Percentiles rank a stretch among this genome's conserved stretches.
These are phyloP conservation scores for Abrus pulchellus DNA, from an alignment of 306 rosid species.

Conservation along the genomic window DNA sequence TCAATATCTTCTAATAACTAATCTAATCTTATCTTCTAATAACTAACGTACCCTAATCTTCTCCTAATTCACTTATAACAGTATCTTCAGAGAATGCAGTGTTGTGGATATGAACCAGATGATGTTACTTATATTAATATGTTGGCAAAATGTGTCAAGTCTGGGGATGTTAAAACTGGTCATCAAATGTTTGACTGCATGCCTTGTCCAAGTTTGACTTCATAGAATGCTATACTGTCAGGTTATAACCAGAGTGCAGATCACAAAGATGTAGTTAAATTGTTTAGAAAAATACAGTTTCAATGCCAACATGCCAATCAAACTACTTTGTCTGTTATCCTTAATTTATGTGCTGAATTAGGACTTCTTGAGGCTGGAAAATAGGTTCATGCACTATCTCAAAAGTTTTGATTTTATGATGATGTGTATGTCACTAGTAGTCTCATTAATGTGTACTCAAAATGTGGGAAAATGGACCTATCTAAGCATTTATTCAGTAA, in stretches of 20 bases:
- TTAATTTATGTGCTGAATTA: conserved; percentile 71
- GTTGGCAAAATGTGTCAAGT: conserved; percentile 72
- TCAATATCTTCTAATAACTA: too few relatives aligned
- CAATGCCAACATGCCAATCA: conserved; percentile 56
- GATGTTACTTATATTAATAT: conserved; percentile 50
- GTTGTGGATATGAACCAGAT: conserved; percentile 60
- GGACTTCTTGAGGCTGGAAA: conserved; percentile 69
- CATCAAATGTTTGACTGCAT: conserved; percentile 75
- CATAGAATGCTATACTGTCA: conserved; percentile 56
- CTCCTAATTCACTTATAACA: neutral
- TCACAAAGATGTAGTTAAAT: too few relatives aligned
- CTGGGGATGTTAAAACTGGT: conserved; percentile 65
- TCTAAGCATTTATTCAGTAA: conserved; percentile 61
- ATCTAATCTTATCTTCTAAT: too few relatives aligned
- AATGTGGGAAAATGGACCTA: conserved; percentile 70
- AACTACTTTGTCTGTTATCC: conserved; percentile 71
- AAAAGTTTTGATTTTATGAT: conserved; percentile 51
- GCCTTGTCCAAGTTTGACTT: conserved; percentile 64
- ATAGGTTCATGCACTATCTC: conserved; percentile 72
- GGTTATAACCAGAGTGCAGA: too few relatives aligned
- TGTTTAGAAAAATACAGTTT: too few relatives aligned
- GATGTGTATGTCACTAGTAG: conserved; percentile 30
- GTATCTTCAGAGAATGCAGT: conserved; percentile 61
- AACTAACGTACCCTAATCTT: too few relatives aligned
- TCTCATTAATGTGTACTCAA: conserved; percentile 74